phyloP scores from a whole-genome alignment of 371 early-diverging fungal genomes.

The Mortierella sp. region DNA sequence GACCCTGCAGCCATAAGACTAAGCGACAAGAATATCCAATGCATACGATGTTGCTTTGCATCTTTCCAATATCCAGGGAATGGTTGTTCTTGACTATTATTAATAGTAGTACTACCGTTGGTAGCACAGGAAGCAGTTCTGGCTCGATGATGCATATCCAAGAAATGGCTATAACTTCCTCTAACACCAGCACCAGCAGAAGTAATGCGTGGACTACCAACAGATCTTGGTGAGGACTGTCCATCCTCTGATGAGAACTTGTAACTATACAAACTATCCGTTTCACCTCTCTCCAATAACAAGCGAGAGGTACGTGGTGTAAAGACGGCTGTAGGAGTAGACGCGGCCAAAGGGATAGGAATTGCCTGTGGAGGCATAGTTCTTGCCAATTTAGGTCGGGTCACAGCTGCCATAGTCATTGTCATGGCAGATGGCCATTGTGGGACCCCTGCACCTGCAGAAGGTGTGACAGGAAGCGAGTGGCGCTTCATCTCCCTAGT shows the following conservation, averaged over 20 bases:
- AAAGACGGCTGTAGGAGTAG: conserved; percentile 21
- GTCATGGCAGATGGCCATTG: conserved; percentile 48
- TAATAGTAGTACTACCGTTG: too few species aligned
- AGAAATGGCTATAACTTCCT: too few species aligned
- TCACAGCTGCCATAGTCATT: conserved; percentile 18
- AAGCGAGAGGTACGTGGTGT: conserved; percentile 20
- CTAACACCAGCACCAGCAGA: neutral
- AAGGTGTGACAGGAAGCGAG: conserved; percentile 29
- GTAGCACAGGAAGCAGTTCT: too few species aligned
- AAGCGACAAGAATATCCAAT: conserved; percentile 35
- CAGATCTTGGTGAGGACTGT: neutral
- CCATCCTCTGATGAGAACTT: conserved; percentile 19
- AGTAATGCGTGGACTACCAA: neutral
- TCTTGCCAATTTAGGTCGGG: conserved; percentile 25
- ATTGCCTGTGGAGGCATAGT: conserved; percentile 23
- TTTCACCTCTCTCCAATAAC: conserved; percentile 14
- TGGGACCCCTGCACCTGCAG: neutral
- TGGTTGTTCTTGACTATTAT: neutral
- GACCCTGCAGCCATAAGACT: conserved; percentile 14
- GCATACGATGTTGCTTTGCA: conserved; percentile 30
- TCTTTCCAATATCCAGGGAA: conserved; percentile 49
- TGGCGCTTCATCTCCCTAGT: conserved; percentile 35
- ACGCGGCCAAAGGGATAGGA: conserved; percentile 7
- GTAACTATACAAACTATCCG: conserved; percentile 16
- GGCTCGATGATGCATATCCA: too few species aligned